Evolutionary conservation across 192 early-diverging fungal species (phyloP).

Genomic region (Coemansia sp.): DNA sequence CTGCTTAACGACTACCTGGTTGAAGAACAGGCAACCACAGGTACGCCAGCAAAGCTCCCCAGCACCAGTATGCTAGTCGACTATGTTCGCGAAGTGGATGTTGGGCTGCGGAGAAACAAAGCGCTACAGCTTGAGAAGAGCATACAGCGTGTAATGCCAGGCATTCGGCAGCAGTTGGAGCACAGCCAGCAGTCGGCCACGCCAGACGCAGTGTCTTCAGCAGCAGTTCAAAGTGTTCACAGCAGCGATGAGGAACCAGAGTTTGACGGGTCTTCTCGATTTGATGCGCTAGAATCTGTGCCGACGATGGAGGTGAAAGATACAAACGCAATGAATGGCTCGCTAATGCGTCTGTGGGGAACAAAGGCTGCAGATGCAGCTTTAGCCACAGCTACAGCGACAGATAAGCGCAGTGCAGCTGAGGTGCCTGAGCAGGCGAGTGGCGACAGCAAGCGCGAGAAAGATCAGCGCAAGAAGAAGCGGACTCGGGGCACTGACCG

Average conservation of each 20-base stretch:
- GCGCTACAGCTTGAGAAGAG: slow-evolving; percentile 24
- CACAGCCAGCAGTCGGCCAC: not conserved
- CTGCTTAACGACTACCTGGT: slow-evolving; percentile 20
- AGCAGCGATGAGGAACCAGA: slow-evolving; percentile 37
- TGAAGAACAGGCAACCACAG: slow-evolving; percentile 18
- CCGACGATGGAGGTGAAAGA: slow-evolving; percentile 46
- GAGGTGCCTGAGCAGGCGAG: not conserved
- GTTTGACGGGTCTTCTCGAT: slow-evolving; percentile 19
- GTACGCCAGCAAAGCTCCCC: slow-evolving; percentile 14
- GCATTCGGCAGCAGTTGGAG: slow-evolving; percentile 22
- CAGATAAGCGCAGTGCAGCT: slow-evolving; percentile 9
- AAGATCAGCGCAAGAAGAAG: slow-evolving; percentile 14
- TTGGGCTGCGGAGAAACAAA: slow-evolving; percentile 24
- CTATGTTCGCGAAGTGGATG: slow-evolving; percentile 26
- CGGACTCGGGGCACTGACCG: slow-evolving; percentile 11
- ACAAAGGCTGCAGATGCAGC: slow-evolving; percentile 7
- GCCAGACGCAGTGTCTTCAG: not conserved
- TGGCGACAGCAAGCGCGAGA: slow-evolving; percentile 4
- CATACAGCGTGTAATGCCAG: slow-evolving; percentile 34
- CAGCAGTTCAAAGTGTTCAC: not conserved
- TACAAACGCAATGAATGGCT: slow-evolving; percentile 46
- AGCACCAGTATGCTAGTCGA: slow-evolving; percentile 23
- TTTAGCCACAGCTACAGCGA: not conserved
- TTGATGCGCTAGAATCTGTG: slow-evolving; percentile 28
- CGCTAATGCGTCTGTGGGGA: slow-evolving; percentile 43